Evolutionary conservation across 1,139 yeast genomes (phyloP), one percentile per base, ranked within the genome.

Genomic region (Yamadazyma diospyri): DNA sequence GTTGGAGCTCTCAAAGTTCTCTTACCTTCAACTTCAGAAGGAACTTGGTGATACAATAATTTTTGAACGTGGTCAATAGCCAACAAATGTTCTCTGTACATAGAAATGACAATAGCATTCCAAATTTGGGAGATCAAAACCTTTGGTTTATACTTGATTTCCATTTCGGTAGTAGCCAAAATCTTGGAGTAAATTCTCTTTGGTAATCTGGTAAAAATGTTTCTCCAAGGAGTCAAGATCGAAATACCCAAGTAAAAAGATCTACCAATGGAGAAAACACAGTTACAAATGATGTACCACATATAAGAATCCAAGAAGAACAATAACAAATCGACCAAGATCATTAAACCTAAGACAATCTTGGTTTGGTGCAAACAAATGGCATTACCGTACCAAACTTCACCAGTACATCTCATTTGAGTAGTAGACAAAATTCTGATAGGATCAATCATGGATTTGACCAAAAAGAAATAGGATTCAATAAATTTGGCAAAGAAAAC

Each of bases 1-100:
- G 97, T 92, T 50, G 98, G 98, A 32, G 98, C 97, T 68, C 97
- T 84, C 58, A 92, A 75, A 48, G 98, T 89, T 67, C 98, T 82
- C 76, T 89, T 92, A 46, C 98, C 98, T 67, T 89, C 97, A 57
- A 89, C 78, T 64, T 85, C 95, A 41, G 95, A 84, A 41, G 98
- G 97, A 52, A 92, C 98, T 73, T 89, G 97, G 61, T 92, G 98
- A 63, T 92, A 92, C 48, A 92, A 76, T 62, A 92, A 76, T 69
- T 87, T 89, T 69, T 92, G 98, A 39, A 92, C 98, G 57, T 92
- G 98, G 13, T 27, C 30, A 23, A 70, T 51, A 0, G 77, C 69
- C 6, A 73, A 45, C 34, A 72, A 51, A 47, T 75, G 80, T 45
- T 75, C 81, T 32, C 80, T 53, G 42, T 73, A 75, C 79, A 75